Conservation (phyloP, 2,329 filamentous ascomycete species). For the Dissoconium aciculare region DNA sequence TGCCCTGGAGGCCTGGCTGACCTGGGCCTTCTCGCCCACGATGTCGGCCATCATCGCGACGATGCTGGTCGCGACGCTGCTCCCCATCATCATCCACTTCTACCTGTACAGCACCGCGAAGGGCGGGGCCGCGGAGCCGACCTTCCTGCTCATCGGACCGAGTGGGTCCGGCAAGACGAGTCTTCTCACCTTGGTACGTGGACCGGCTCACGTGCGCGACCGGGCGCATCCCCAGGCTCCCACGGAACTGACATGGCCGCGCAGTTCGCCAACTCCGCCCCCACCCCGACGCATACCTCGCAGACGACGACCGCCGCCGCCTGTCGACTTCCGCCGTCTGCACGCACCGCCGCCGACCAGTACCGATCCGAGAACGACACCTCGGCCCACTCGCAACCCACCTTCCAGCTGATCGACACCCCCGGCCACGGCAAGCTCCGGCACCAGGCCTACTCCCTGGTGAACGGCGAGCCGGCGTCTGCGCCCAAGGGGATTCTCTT, state of each 20-base stretch:
- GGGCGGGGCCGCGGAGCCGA: constrained; percentile 45
- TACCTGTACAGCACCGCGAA: constrained; percentile 53
- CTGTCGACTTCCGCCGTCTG: constrained; percentile 39
- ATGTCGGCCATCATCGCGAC: constrained; percentile 48
- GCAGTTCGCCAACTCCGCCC: constrained; percentile 42
- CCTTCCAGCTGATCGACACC: constrained; percentile 70
- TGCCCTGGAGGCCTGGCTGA: constrained; percentile 26
- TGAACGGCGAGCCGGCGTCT: constrained; percentile 9
- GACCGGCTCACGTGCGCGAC: not conserved
- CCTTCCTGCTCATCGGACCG: constrained; percentile 68
- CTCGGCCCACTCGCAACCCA: constrained; percentile 43
- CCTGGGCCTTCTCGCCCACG: constrained; percentile 32
- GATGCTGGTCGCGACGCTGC: constrained; percentile 51
- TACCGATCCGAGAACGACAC: constrained; percentile 54
- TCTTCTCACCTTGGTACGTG: constrained; percentile 57
- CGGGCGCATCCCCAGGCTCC: not conserved
- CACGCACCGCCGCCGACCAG: constrained; percentile 41
- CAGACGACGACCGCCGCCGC: constrained; percentile 44
- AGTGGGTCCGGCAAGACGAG: constrained; percentile 76
- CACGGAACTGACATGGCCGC: constrained; percentile 1
- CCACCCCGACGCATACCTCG: constrained; percentile 44
- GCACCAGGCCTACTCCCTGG: constrained; percentile 41
- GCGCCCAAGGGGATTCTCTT: constrained; percentile 65
- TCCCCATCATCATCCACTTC: constrained; percentile 65
- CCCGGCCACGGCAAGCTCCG: constrained; percentile 93